A percentile compares a stretch with the other conserved stretches of the same genome.
These are phyloP conservation scores for Linum trigynum DNA, from an alignment of 345 rosid species.

Conservation along the genomic window DNA sequence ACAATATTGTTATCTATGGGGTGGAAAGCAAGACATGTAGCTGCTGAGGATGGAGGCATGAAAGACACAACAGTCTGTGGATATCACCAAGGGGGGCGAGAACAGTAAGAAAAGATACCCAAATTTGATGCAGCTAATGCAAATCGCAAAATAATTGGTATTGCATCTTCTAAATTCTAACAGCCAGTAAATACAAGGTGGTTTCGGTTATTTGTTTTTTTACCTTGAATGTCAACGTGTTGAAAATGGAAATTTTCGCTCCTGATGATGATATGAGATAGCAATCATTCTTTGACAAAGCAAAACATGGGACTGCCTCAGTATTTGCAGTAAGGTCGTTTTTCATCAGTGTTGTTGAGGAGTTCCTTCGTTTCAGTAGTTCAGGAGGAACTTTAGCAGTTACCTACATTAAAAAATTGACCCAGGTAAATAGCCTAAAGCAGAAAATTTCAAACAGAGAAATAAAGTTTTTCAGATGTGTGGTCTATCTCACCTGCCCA, in stretches of 20 bases:
- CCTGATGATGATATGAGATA: constrained; percentile 41
- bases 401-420: constrained; percentile 20
- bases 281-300: constrained; percentile 34
- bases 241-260: constrained; percentile 33
- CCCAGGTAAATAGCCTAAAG: constrained; percentile 1
- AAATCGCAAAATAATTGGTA: too few species aligned
- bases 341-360: constrained; percentile 16
- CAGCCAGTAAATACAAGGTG: too few species aligned
- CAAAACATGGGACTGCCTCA: constrained; percentile 26
- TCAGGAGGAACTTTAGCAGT: constrained; percentile 24
- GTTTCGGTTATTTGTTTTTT: neutral
- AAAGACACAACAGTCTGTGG: constrained; percentile 19
- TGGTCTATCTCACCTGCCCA: constrained; percentile 22
- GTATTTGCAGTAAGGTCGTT: constrained; percentile 25
- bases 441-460: constrained; percentile 1
- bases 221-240: constrained; percentile 33
- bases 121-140: too few species aligned
- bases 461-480: neutral
- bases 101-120: neutral
- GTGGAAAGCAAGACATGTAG: constrained; percentile 29
- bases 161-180: too few species aligned
- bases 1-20: constrained; percentile 37
- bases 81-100: neutral
- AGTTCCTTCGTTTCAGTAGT: constrained; percentile 26
- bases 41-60: constrained; percentile 26